phyloP scores from a whole-genome alignment of 441 rosid species.

The Gossypium laxum region DNA sequence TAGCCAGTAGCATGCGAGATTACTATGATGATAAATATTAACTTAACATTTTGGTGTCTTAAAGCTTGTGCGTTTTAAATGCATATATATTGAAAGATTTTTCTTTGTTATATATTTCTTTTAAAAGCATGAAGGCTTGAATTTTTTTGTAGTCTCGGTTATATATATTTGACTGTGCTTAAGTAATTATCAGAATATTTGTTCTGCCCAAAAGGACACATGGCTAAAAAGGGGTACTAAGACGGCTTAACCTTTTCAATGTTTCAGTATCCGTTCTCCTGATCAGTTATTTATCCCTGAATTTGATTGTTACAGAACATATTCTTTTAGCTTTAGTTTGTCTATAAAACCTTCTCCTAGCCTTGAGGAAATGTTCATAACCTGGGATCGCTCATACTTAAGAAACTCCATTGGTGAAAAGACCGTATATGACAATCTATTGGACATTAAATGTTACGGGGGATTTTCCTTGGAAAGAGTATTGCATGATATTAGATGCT shows the following conservation, averaged over 20 bases:
- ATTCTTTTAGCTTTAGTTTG: not conserved
- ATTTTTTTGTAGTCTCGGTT: not conserved
- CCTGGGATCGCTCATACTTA: not conserved
- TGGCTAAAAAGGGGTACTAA: not conserved
- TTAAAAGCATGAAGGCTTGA: not conserved
- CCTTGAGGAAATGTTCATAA: not conserved
- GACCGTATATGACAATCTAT: not conserved
- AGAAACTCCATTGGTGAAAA: not conserved
- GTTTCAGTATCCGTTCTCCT: not conserved
- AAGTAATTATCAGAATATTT: not conserved
- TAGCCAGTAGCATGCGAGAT: not conserved
- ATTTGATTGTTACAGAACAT: not conserved
- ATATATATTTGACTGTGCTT: not conserved
- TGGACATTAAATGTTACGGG: not conserved
- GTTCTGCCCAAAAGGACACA: not conserved
- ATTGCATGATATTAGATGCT: not conserved
- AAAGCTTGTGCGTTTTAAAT: not conserved
- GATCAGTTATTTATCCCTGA: not conserved
- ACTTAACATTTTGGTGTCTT: not conserved
- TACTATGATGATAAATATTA: not conserved
- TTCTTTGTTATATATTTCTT: constrained; percentile 4
- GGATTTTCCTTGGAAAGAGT: not conserved
- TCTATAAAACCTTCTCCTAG: not conserved
- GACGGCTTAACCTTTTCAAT: not conserved
- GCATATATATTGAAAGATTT: not conserved